phyloP scores from a whole-genome alignment of 2,329 filamentous ascomycete species.

The Colletotrichum euphorbiae region DNA sequence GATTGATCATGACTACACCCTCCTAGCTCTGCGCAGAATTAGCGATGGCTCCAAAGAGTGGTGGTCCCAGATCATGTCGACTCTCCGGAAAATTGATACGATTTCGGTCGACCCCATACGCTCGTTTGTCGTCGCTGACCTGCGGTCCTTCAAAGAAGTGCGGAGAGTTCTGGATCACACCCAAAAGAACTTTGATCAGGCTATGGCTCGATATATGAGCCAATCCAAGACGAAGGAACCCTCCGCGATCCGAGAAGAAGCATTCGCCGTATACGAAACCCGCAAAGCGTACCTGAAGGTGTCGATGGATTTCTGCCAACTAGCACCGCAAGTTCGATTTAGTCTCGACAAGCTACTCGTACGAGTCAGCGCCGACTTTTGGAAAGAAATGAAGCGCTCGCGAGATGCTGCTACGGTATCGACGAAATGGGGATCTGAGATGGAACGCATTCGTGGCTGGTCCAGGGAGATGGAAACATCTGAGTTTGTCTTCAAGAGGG shows the following conservation, averaged over 20 bases:
- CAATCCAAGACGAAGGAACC: slow-evolving; percentile 96
- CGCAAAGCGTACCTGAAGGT: slow-evolving; percentile 91
- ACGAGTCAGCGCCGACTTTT: slow-evolving; percentile 85
- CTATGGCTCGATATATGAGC: slow-evolving; percentile 82
- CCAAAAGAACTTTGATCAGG: slow-evolving; percentile 86
- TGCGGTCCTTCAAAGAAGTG: slow-evolving; percentile 88
- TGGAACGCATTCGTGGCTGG: slow-evolving; percentile 94
- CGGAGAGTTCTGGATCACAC: slow-evolving; percentile 80
- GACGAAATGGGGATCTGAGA: slow-evolving; percentile 78
- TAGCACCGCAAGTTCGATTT: slow-evolving; percentile 86
- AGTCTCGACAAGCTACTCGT: slow-evolving; percentile 89
- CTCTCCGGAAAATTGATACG: slow-evolving; percentile 81
- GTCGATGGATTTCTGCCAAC: slow-evolving; percentile 91
- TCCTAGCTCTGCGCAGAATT: slow-evolving; percentile 85
- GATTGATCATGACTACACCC: slow-evolving; percentile 94
- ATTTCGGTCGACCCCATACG: slow-evolving; percentile 85
- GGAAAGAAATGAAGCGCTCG: slow-evolving; percentile 83
- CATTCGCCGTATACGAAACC: slow-evolving; percentile 93
- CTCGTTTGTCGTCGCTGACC: slow-evolving; percentile 80
- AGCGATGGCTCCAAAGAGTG: slow-evolving; percentile 89
- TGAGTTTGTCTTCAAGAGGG: slow-evolving; percentile 85
- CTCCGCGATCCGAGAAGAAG: slow-evolving; percentile 90
- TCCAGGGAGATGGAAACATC: slow-evolving; percentile 91
- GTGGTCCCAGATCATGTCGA: slow-evolving; percentile 81
- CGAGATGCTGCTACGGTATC: slow-evolving; percentile 75